These are phyloP conservation scores for Chaetomium sp. DNA, from an alignment of 2,329 filamentous ascomycete genomes.

Conservation along the genomic window DNA sequence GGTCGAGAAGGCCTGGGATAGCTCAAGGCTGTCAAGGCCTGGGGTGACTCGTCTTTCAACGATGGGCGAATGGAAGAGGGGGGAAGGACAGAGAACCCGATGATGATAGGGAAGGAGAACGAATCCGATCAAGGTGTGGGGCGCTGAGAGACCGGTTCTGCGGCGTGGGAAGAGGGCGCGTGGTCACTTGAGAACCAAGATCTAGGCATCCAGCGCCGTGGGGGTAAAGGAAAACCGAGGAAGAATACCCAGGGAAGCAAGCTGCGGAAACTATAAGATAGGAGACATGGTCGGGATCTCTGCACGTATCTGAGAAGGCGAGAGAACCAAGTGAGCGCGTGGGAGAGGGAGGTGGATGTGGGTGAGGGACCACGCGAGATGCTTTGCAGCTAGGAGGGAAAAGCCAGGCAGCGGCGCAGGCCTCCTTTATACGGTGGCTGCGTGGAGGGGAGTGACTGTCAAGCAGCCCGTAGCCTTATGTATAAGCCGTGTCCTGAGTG, in stretches of 20 bases:
- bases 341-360: not conserved
- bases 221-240: not conserved
- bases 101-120: not conserved
- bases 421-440: conserved; percentile 1
- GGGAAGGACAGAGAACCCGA: not conserved
- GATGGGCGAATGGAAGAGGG: not conserved
- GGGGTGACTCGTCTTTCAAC: too few relatives aligned
- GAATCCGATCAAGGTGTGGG: conserved; percentile 3
- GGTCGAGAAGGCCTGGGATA: not conserved
- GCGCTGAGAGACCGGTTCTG: not conserved
- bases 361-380: not conserved
- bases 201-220: conserved; percentile 14
- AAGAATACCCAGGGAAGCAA: conserved; percentile 11
- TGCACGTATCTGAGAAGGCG: not conserved
- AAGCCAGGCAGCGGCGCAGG: conserved; percentile 11
- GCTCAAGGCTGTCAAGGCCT: not conserved
- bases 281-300: conserved; percentile 1
- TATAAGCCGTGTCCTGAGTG: not conserved
- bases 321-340: not conserved
- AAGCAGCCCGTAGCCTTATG: conserved; percentile 7
- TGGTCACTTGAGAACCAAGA: not conserved
- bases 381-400: not conserved
- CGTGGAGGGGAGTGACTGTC: not conserved
- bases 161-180: conserved; percentile 1
- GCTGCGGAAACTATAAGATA: conserved; percentile 5